Conservation (phyloP, 306 rosid species). For the Sicyos baderoa region DNA sequence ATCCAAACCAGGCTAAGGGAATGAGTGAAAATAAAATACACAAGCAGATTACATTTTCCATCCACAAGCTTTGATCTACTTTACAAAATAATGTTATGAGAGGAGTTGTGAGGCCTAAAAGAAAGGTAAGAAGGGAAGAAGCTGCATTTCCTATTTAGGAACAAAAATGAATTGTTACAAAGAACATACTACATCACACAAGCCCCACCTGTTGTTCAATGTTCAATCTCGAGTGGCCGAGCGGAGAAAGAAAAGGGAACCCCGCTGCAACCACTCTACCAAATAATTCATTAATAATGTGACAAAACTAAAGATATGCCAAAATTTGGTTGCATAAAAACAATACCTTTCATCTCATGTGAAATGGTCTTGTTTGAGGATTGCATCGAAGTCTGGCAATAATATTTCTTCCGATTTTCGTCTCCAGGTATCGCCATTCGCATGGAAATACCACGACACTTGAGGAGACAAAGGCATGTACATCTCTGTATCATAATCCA, state of each 20-base stretch:
- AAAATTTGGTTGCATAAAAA: slow-evolving; percentile 15
- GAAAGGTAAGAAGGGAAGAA: not conserved
- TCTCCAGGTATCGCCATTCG: slow-evolving; percentile 53
- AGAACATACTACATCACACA: not conserved
- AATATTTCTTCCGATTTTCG: slow-evolving; percentile 52
- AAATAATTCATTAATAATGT: slow-evolving; percentile 4
- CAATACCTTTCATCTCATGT: slow-evolving; percentile 21
- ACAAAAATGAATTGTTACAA: slow-evolving; percentile 13
- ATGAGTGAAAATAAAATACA: not conserved
- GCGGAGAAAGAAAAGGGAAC: slow-evolving; percentile 10
- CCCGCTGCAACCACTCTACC: not conserved
- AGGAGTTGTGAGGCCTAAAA: slow-evolving; percentile 8
- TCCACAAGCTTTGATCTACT: slow-evolving; percentile 6
- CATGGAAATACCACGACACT: slow-evolving; percentile 65
- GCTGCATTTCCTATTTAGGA: slow-evolving; percentile 18
- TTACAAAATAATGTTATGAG: slow-evolving; percentile 18
- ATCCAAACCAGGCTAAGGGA: not conserved
- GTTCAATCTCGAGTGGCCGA: not conserved
- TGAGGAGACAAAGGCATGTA: slow-evolving; percentile 62
- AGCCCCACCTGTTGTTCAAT: slow-evolving; percentile 7
- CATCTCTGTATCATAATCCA: slow-evolving; percentile 35
- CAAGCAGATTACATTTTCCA: slow-evolving; percentile 17
- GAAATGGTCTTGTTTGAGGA: slow-evolving; percentile 64
- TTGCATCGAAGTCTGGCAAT: slow-evolving; percentile 37
- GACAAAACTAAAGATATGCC: slow-evolving; percentile 4